Percentiles rank a stretch among this genome's conserved stretches.
Conservation (phyloP, 257 asterid genomes). For the Fraxinus quadrangulata region DNA sequence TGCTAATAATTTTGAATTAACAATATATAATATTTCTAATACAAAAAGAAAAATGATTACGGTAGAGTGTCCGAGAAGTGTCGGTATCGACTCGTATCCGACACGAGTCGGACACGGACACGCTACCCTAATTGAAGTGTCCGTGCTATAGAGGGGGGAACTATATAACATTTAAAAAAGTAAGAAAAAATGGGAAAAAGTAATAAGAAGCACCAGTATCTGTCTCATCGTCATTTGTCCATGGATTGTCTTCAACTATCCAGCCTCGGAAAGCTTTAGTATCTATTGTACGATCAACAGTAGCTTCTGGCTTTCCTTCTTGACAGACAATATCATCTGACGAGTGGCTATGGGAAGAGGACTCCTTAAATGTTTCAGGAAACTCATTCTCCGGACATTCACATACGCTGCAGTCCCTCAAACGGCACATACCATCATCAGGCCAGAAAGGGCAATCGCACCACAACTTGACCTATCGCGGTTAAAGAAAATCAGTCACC, state of each 20-base stretch:
- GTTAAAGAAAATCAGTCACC: slow-evolving; percentile 20
- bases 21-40: too few species aligned
- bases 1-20: too few species aligned
- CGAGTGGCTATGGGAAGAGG: slow-evolving; percentile 30
- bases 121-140: too few species aligned
- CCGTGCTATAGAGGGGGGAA: too few species aligned
- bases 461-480: slow-evolving; percentile 59
- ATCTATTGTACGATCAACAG: slow-evolving; percentile 68
- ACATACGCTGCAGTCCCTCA: slow-evolving; percentile 65
- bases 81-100: too few species aligned
- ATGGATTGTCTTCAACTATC: slow-evolving; percentile 64
- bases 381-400: slow-evolving; percentile 75
- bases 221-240: slow-evolving; percentile 70
- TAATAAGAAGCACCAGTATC: slow-evolving; percentile 51
- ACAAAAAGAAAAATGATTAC: too few species aligned
- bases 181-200: slow-evolving; percentile 2
- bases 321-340: slow-evolving; percentile 53
- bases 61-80: too few species aligned
- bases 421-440: slow-evolving; percentile 61
- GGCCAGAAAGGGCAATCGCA: slow-evolving; percentile 85
- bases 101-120: too few species aligned
- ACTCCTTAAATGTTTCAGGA: slow-evolving; percentile 48
- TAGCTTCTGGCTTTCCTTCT: slow-evolving; percentile 61
- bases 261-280: slow-evolving; percentile 61
- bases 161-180: neutral